Conservation (phyloP, 805 yeast species). For the Wickerhamiella allomyrinae region DNA sequence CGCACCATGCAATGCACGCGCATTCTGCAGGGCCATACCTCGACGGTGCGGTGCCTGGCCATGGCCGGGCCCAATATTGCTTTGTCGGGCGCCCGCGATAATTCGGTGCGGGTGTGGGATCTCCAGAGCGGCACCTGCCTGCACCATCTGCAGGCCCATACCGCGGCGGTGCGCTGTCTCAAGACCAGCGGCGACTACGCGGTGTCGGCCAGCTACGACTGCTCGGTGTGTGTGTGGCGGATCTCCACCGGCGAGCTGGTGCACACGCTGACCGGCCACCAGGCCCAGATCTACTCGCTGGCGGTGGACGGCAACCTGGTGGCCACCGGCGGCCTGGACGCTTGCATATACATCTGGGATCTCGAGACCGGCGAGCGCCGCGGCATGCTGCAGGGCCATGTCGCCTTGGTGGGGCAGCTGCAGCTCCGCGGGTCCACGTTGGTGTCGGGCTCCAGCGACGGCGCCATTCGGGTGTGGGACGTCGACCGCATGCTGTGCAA, state of each 20-base stretch:
- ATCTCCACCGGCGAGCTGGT: constrained; percentile 80
- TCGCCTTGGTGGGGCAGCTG: constrained; percentile 83
- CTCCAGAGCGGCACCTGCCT: constrained; percentile 79
- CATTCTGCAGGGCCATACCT: constrained; percentile 78
- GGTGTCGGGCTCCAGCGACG: constrained; percentile 78
- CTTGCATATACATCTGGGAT: constrained; percentile 93
- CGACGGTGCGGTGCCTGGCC: constrained; percentile 75
- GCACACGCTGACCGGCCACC: constrained; percentile 83
- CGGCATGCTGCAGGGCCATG: constrained; percentile 65
- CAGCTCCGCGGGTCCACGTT: constrained; percentile 57
- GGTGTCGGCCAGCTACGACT: constrained; percentile 80
- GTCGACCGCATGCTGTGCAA: constrained; percentile 67
- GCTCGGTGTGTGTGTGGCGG: constrained; percentile 85
- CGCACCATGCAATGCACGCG: constrained; percentile 72
- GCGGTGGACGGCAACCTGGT: constrained; percentile 77
- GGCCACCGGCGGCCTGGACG: constrained; percentile 92
- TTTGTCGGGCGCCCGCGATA: constrained; percentile 83
- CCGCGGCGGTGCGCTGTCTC: constrained; percentile 62
- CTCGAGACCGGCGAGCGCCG: constrained; percentile 73
- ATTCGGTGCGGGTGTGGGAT: constrained; percentile 89
- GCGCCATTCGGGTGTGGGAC: constrained; percentile 72
- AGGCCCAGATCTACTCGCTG: constrained; percentile 77
- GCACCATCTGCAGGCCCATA: constrained; percentile 54
- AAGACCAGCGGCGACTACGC: constrained; percentile 42
- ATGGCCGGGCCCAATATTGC: constrained; percentile 58